A percentile compares a stretch with the other conserved stretches of the same genome.
phyloP scores from a whole-genome alignment of 1,284 basidiomycete species.

The Sutorius eximius region DNA sequence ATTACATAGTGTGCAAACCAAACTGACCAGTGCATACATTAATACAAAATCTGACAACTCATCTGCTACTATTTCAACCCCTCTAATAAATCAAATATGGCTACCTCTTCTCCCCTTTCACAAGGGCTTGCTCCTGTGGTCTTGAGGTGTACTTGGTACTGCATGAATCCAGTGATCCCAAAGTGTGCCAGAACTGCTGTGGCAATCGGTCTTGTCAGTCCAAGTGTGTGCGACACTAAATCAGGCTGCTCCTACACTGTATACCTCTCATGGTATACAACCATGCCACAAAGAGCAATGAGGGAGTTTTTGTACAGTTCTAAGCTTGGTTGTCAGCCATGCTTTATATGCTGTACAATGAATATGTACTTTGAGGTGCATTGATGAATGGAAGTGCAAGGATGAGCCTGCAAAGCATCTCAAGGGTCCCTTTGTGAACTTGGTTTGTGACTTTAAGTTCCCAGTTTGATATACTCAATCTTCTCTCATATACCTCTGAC shows the following conservation, averaged over 20 bases:
- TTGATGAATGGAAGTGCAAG: background rate
- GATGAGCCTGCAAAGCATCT: background rate
- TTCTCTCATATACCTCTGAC: too few relatives aligned
- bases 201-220: background rate
- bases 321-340: background rate
- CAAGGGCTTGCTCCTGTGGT: rapidly evolving
- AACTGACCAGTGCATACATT: too few relatives aligned
- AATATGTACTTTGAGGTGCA: background rate
- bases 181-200: background rate
- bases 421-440: background rate
- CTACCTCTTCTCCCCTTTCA: background rate
- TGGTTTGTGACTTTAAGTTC: background rate
- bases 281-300: background rate
- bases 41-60: too few relatives aligned
- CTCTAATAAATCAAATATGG: background rate
- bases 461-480: too few relatives aligned
- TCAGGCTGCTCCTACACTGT: rapidly evolving
- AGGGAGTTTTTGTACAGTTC: background rate
- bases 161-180: background rate
- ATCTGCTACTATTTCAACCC: background rate
- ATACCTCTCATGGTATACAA: background rate
- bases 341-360: background rate
- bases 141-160: background rate
- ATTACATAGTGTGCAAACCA: too few relatives aligned
- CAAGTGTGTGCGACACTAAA: background rate